Evolutionary conservation across 805 yeast genomes (phyloP), one percentile per base, ranked within the genome.

Genomic region (Lachancea dasiensis): DNA sequence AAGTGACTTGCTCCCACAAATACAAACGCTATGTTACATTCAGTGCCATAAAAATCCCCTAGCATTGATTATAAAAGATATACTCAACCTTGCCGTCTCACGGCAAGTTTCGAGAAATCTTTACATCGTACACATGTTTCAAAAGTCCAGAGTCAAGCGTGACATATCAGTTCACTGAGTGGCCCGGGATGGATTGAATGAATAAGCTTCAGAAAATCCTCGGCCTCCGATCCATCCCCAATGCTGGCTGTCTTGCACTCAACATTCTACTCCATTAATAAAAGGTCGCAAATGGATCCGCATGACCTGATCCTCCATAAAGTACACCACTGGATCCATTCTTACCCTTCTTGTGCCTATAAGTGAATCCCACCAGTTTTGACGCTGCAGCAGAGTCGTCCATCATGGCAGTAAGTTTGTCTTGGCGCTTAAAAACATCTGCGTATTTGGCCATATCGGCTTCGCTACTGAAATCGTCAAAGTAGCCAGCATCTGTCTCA

Each of bases 401-500:
- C 21, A 75, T 72, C 56, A 74, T 66, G 36, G 81, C 89, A 23
- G 92, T 82, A 55, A 89, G 63, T 45, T 72, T 78, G 58, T 89
- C 96, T 52, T 86, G 86, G 64, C 95, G 83, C 46, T 90, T 94
- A 69, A 92, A 80, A 10, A 92, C 98, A 54, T 92, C 98, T 53
- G 92, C 90, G 66, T 92, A 92, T 61, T 92, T 89, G 45, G 90
- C 92, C 97, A 92, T 87, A 60, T 90, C 95, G 32, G 84, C 87
- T 59, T 90, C 97, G 61, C 87, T 92, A 42, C 86, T 86, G 60
- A 92, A 92, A 61, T 92, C 98, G 64, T 92, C 99, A 58, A 92
- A 92, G 64, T 92, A 92, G 1, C 99, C 99, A 0, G 97, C 97
- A 64, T 92, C 99, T 46, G 87, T 92, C 54, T 92, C 99, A 44